Percentiles rank a stretch among this genome's conserved stretches.
These are phyloP conservation scores for Phaseolus lunatus DNA, from an alignment of 306 rosid genomes.

Conservation along the genomic window DNA sequence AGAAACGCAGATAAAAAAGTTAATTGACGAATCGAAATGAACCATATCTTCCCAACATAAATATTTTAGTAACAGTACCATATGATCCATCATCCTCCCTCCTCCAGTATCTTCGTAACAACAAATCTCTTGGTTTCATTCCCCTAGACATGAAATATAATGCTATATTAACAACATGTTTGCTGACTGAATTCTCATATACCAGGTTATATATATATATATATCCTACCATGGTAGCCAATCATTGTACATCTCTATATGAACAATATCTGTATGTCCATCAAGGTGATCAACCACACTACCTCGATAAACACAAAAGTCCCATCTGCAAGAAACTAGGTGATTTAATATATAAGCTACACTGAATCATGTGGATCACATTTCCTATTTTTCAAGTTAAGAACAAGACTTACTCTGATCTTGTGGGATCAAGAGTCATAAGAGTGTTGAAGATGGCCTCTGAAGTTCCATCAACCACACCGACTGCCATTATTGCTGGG, in stretches of 20 bases:
- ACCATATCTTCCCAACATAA: constrained; percentile 10
- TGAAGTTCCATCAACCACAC: constrained; percentile 81
- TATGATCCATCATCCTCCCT: constrained; percentile 97
- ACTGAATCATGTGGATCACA: constrained; percentile 19
- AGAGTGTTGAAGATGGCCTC: constrained; percentile 86
- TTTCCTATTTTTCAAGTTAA: background rate
- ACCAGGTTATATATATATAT: constrained; percentile 6
- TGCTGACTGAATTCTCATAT: constrained; percentile 7
- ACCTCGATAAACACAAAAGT: constrained; percentile 73
- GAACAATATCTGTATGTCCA: constrained; percentile 92
- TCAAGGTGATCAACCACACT: constrained; percentile 83
- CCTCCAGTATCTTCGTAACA: constrained; percentile 90
- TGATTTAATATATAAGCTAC: constrained; percentile 45
- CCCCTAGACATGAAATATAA: constrained; percentile 66
- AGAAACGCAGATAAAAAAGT: constrained; percentile 41
- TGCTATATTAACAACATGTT: constrained; percentile 46
- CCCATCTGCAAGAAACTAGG: constrained; percentile 82
- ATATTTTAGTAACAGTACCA: constrained; percentile 54
- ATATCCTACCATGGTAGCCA: constrained; percentile 83
- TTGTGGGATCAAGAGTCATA: constrained; percentile 81
- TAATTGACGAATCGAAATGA: constrained; percentile 26
- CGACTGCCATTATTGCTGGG: constrained; percentile 93
- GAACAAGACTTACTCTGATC: constrained; percentile 76
- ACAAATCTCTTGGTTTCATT: constrained; percentile 79
- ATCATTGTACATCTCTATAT: constrained; percentile 65